Base-by-base conservation (phyloP, 108 stramenopile genomes). In the Asterionellopsis glacialis region DNA sequence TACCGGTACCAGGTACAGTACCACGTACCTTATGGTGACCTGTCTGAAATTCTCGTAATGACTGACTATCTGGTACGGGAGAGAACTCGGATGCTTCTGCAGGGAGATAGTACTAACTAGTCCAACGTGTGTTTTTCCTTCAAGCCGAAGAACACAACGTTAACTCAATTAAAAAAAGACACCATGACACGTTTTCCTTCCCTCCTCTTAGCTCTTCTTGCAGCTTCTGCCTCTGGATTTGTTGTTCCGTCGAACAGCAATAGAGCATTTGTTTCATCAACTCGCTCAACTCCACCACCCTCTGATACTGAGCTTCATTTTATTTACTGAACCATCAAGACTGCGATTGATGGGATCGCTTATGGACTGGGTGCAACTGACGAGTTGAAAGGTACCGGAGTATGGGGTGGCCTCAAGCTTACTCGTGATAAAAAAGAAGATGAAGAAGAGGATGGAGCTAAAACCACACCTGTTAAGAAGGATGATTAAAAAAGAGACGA, bases 291-390 rank as follows among this genome's bases (percentile, higher is more conserved):
- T 57, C 58, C 83, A 11, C 41, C 67, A 51, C 73, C 79, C 51
- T 57, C 73, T 27, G 80, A 76, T 54, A 73, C 86, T 24, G 83
- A 83, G 22, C 82, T 83, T 27, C 87, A 88, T 87, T 85, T 93
- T 0, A 74, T 93, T 65, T 89, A 83, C 85, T 93, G 91, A 93
- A 64, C 91, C 83, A 93, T 93, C 26, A 93, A 93, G 70, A 68
- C 81, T 11, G 76, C 87, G 23, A 82, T 88, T 57, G 91, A 93
- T 63, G 75, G 78, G 38, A 79, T 73, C 49, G 70, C 62, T 25
- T 93, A 93, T 61, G 82, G 71, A 11, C 33, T 82, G 54, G 91
- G 91, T 70, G 52, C 55, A 52, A 87, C 88, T 11, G 87, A 90
- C 60, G 67, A 81, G 50, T 85, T 88, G 60, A 80, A 75, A 61